phyloP scores from a whole-genome alignment of 495 filamentous ascomycete species.

The Hypomontagnella submonticulosa region DNA sequence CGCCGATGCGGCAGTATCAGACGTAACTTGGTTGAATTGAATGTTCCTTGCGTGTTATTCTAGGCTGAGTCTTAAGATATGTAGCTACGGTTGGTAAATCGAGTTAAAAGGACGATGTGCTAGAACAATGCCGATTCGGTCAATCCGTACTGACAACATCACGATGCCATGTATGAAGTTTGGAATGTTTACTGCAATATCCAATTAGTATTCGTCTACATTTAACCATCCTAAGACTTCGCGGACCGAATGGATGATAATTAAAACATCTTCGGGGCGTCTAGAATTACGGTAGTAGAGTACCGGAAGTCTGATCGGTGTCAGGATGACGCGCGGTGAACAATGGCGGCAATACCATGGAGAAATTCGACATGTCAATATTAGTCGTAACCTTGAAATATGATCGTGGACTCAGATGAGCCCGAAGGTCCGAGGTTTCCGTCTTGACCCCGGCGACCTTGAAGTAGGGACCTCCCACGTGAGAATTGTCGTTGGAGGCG shows the following conservation, averaged over 20 bases:
- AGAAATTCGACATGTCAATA: constrained; percentile 15
- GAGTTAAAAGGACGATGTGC: too few species aligned
- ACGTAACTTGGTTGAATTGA: too few species aligned
- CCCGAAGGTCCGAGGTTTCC: constrained; percentile 35
- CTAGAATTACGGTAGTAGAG: constrained; percentile 6
- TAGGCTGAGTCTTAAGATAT: constrained; percentile 4
- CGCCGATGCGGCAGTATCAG: neutral
- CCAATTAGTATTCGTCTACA: constrained; percentile 1
- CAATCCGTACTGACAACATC: constrained; percentile 2
- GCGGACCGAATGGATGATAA: constrained; percentile 34
- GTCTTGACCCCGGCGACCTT: constrained; percentile 26
- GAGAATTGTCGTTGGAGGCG: constrained; percentile 24
- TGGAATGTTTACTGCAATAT: neutral
- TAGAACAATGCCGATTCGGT: too few species aligned
- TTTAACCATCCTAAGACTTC: constrained; percentile 34
- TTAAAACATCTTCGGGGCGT: neutral
- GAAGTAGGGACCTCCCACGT: constrained; percentile 9
- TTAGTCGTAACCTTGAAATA: constrained; percentile 16
- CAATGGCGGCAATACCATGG: constrained; percentile 25
- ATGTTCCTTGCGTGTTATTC: neutral
- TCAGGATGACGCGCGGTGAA: constrained; percentile 22
- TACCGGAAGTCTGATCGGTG: constrained; percentile 11
- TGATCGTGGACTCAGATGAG: constrained; percentile 17
- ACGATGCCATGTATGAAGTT: constrained; percentile 1
- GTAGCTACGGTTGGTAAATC: too few species aligned